phyloP scores from a whole-genome alignment of 768 basidiomycete genomes.

The Tubosaeta brunneosetosa region DNA sequence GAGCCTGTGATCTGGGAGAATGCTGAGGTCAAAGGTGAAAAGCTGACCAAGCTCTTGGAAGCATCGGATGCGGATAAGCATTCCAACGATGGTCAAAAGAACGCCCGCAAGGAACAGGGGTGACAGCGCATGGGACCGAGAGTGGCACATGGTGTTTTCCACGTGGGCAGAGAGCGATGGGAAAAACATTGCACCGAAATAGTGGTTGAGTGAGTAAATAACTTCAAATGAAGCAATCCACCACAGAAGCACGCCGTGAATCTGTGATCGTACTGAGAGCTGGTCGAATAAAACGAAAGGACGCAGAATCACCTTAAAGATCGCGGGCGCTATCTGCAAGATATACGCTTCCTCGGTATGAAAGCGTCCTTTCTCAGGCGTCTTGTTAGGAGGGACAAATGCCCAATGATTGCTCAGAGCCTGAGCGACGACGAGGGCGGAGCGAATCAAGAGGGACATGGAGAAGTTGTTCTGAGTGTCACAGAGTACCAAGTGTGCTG shows the following conservation, averaged over 20 bases:
- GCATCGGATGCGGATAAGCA: slow-evolving; percentile 48
- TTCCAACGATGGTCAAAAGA: slow-evolving; percentile 38
- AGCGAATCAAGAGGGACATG: slow-evolving; percentile 47
- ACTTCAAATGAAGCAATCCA: slow-evolving; percentile 48
- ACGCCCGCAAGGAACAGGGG: slow-evolving; percentile 46
- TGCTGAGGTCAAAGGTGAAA: slow-evolving; percentile 57
- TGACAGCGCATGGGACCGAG: slow-evolving; percentile 30
- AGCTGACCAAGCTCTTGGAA: slow-evolving; percentile 49
- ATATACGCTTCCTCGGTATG: slow-evolving; percentile 49
- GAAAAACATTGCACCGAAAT: slow-evolving; percentile 28
- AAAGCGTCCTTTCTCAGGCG: slow-evolving; percentile 45
- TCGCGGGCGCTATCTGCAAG: slow-evolving; percentile 50
- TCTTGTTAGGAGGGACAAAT: slow-evolving; percentile 55
- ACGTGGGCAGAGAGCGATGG: slow-evolving; percentile 32
- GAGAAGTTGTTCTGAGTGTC: neutral
- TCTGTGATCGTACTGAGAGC: slow-evolving; percentile 28
- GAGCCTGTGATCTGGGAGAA: slow-evolving; percentile 48
- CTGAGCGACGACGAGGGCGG: slow-evolving; percentile 45
- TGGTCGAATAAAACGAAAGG: neutral
- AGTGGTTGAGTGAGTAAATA: slow-evolving; percentile 35
- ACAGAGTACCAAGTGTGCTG: neutral
- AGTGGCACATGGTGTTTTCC: slow-evolving; percentile 31
- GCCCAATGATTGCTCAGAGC: slow-evolving; percentile 49
- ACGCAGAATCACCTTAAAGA: slow-evolving; percentile 44
- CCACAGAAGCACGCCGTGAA: slow-evolving; percentile 48